Evolutionary conservation across 768 basidiomycete species (phyloP).

Genomic region (Infundibulicybe gibba): DNA sequence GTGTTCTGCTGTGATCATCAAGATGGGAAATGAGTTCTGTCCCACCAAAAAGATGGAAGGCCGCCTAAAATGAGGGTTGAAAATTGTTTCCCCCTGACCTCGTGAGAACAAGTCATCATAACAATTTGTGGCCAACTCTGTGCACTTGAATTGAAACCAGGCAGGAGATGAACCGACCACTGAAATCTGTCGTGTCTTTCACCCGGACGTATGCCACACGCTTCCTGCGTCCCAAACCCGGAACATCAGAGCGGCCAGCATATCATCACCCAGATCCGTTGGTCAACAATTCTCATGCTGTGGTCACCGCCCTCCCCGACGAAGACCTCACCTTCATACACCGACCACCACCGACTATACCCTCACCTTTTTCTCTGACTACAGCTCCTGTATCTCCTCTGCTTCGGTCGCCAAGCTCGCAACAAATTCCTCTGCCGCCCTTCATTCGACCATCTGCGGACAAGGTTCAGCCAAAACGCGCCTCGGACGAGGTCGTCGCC

Average conservation of each 20-base stretch:
- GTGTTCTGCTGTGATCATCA: too few species aligned
- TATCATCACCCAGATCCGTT: slow-evolving; percentile 59
- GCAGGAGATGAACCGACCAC: slow-evolving; percentile 20
- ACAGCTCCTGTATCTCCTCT: slow-evolving; percentile 71
- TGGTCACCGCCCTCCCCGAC: slow-evolving; percentile 45
- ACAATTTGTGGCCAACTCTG: too few species aligned
- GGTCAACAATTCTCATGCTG: slow-evolving; percentile 45
- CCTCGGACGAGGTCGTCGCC: slow-evolving; percentile 49
- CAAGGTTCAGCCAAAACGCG: slow-evolving; percentile 29
- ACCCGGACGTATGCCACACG: slow-evolving; percentile 42
- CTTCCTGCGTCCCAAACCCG: slow-evolving; percentile 45
- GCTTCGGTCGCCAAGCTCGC: slow-evolving; percentile 36
- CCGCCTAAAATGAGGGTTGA: too few species aligned
- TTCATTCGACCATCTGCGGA: slow-evolving; percentile 37
- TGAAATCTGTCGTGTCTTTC: slow-evolving; percentile 19
- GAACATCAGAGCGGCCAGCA: slow-evolving; percentile 51
- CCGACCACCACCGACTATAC: slow-evolving; percentile 77
- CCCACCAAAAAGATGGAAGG: too few species aligned
- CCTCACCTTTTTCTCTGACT: slow-evolving; percentile 68
- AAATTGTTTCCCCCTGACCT: not conserved
- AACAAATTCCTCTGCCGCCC: slow-evolving; percentile 39
- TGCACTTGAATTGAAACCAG: too few species aligned
- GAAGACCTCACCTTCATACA: slow-evolving; percentile 75
- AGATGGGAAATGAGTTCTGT: too few species aligned
- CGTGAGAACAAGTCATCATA: too few species aligned